Evolutionary conservation across 108 stramenopile species (phyloP), one percentile per base, ranked within the genome.

Genomic region (Fragilaria crotonensis): DNA sequence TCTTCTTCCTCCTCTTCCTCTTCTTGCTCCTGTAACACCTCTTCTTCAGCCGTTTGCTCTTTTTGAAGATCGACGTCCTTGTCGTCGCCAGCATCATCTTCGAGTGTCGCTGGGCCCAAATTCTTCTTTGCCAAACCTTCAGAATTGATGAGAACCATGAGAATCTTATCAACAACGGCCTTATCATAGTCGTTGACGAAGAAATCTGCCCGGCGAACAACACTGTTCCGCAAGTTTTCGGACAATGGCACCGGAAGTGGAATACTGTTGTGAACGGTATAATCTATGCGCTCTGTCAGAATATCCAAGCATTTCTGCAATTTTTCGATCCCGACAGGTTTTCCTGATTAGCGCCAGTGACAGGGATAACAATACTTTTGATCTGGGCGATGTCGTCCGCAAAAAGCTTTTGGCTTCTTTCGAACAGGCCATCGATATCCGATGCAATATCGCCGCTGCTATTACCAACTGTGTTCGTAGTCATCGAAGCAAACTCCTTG

Each of bases 41-140:
- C 97, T 74, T 98, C 94, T 64, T 95, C 96, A n/a, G 91, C 83
- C 7, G 93, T 91, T 74, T 96, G 95, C 65, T 98, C 97, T 21
- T 89, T 83, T 33, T 94, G 89, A 51, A 97, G 71, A 47, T 95
- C 95, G 9, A 68, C 76, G 54, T 87, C 90, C 50, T 93, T 81
- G 21, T 84, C 85, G 60, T 88, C 95, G 45, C 90, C 87, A 26
- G 81, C 87, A 9, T 74, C 78, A 55, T 91, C 94, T 19, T 72
- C 81, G 29, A 74, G 22, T 46, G 76, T 71, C 4, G 72, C 58
- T 29, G 68, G 53, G 28, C 73, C 86, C 49, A 78, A 76, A 19
- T 60, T 60, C 36, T 53, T 70, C 69, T 83, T 83, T 27, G 72
- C 60, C 5, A 84, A 66, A 5, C 83, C 80, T 69, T 96, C 97